phyloP scores from a whole-genome alignment of 2,329 filamentous ascomycete species.

The Sporothrix variecibatus region DNA sequence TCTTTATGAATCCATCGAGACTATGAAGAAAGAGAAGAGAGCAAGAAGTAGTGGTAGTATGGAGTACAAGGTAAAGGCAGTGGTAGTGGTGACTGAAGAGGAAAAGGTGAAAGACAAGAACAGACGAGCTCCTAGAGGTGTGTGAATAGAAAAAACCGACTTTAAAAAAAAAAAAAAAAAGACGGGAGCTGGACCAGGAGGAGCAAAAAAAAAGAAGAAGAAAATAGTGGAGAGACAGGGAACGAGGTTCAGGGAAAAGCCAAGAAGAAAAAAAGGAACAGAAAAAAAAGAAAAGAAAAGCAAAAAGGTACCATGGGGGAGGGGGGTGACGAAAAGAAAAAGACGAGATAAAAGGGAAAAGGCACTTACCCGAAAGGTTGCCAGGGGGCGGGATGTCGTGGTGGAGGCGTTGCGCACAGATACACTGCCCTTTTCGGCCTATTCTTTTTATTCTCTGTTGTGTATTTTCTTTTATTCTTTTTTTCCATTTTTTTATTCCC shows the following conservation, averaged over 20 bases:
- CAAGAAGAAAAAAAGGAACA: neutral
- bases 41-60: neutral
- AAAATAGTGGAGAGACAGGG: constrained; percentile 18
- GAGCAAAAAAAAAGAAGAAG: neutral
- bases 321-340: neutral
- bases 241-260: constrained; percentile 6
- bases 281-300: constrained; percentile 5
- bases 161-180: neutral
- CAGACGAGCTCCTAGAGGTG: neutral
- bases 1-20: constrained; percentile 29
- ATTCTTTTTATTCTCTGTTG: constrained; percentile 12
- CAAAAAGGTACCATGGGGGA: neutral
- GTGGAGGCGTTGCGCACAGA: constrained; percentile 29
- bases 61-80: neutral
- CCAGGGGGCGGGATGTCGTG: constrained; percentile 26
- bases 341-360: constrained; percentile 17
- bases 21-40: constrained; percentile 4
- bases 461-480: constrained; percentile 9
- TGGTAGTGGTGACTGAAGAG: constrained; percentile 5
- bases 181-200: neutral
- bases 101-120: constrained; percentile 18
- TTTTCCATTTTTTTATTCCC: constrained; percentile 7
- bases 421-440: constrained; percentile 15
- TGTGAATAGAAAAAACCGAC: neutral
- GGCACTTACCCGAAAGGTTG: constrained; percentile 27